Percentiles rank a stretch among this genome's conserved stretches.
phyloP scores from a whole-genome alignment of 176 grass and related monocot species.

The Thalia dealbata region DNA sequence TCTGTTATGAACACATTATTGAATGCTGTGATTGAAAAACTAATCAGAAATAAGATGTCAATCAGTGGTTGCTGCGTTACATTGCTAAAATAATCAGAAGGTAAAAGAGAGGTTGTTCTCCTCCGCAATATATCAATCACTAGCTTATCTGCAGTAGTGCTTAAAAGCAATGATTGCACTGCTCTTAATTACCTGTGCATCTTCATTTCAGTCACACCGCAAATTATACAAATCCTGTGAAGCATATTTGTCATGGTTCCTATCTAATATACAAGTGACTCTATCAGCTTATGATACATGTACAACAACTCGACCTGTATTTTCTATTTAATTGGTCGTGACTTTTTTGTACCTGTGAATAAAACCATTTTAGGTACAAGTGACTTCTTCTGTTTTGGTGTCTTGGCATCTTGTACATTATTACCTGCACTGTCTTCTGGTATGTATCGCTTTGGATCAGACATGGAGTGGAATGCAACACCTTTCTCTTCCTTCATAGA shows the following conservation, averaged over 20 bases:
- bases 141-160: no score
- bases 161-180: background rate
- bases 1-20: no score
- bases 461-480: background rate
- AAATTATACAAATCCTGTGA: background rate
- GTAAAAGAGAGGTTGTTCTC: no score
- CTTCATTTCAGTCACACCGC: background rate
- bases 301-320: background rate
- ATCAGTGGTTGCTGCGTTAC: no score
- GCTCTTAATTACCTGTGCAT: background rate
- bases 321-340: conserved; percentile 21
- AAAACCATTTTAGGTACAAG: conserved; percentile 49
- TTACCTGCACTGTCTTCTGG: conserved; percentile 23
- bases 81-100: no score
- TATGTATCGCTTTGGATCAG: conserved; percentile 27
- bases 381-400: conserved; percentile 48
- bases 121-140: no score
- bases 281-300: background rate
- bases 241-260: background rate
- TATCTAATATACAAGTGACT: background rate
- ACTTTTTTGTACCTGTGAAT: conserved; percentile 40
- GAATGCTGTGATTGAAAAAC: no score
- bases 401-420: conserved; percentile 26
- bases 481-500: conserved; percentile 30
- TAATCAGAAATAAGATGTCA: no score